A percentile compares a stretch with the other conserved stretches of the same genome.
Conservation (phyloP, 306 rosid species). For the barrel medic (Medicago truncatula) region DNA sequence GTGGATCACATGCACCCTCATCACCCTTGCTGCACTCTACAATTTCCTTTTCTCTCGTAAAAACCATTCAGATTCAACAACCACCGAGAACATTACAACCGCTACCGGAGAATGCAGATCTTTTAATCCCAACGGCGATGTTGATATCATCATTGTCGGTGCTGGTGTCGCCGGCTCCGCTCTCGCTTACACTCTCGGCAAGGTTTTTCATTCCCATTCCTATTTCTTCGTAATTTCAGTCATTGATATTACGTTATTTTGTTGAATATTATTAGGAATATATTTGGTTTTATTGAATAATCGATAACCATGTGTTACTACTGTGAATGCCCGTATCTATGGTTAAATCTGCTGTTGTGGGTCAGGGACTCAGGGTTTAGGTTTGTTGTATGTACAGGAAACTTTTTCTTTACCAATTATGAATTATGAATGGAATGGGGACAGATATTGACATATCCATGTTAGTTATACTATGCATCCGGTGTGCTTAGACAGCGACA, state of each 20-base stretch:
- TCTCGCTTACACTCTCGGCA: conserved; percentile 92
- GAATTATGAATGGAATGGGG: not conserved
- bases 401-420: not conserved
- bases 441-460: not conserved
- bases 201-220: conserved; percentile 48
- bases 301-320: not conserved
- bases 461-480: not conserved
- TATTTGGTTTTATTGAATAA: not conserved
- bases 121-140: conserved; percentile 37
- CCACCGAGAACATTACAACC: conserved; percentile 51
- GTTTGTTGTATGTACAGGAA: not conserved
- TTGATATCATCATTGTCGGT: conserved; percentile 84
- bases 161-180: conserved; percentile 98
- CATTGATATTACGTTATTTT: too few relatives aligned
- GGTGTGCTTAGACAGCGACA: not conserved
- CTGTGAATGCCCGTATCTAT: too few relatives aligned
- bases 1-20: conserved; percentile 53
- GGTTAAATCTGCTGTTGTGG: not conserved
- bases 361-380: not conserved
- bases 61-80: conserved; percentile 1
- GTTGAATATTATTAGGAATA: too few relatives aligned
- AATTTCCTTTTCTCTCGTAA: conserved; percentile 38
- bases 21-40: conserved; percentile 54
- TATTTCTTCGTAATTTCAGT: not conserved
- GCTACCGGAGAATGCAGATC: conserved; percentile 69